A percentile compares a stretch with the other conserved stretches of the same genome.
phyloP scores from a whole-genome alignment of 805 yeast species.

The Candida incommunis region DNA sequence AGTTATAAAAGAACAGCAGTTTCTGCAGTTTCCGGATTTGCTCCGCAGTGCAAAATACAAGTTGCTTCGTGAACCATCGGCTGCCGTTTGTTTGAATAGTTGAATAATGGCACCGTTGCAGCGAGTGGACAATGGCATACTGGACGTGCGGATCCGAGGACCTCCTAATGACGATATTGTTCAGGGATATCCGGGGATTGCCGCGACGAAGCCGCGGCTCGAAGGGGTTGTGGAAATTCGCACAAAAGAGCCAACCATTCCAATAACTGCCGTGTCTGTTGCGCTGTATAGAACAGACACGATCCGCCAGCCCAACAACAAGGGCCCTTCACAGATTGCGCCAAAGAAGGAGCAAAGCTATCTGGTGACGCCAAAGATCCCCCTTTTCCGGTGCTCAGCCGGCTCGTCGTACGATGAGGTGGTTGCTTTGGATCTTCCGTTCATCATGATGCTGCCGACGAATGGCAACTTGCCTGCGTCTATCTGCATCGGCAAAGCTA shows the following conservation, averaged over 20 bases:
- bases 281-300: slow-evolving; percentile 27
- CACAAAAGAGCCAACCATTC: slow-evolving; percentile 13
- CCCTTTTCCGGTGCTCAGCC: slow-evolving; percentile 13
- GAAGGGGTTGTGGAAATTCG: slow-evolving; percentile 26
- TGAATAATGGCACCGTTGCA: neutral
- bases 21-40: too few species aligned
- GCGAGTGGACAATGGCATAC: neutral
- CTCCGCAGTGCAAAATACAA: too few species aligned
- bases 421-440: slow-evolving; percentile 25
- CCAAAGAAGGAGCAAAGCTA: slow-evolving; percentile 23
- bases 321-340: slow-evolving; percentile 16
- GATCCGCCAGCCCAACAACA: slow-evolving; percentile 20
- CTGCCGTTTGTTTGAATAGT: too few species aligned
- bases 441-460: slow-evolving; percentile 21
- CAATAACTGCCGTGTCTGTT: slow-evolving; percentile 17
- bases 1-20: too few species aligned
- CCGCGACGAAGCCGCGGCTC: slow-evolving; percentile 28
- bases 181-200: slow-evolving; percentile 29
- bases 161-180: slow-evolving; percentile 27
- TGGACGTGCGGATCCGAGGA: slow-evolving; percentile 18
- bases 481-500: slow-evolving; percentile 17
- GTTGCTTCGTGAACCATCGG: too few species aligned
- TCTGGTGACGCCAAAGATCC: slow-evolving; percentile 19
- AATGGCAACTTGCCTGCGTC: slow-evolving; percentile 22
- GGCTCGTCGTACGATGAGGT: slow-evolving; percentile 12